Base-by-base conservation (phyloP, 2,329 filamentous ascomycete species). In the Botrytis deweyae region DNA sequence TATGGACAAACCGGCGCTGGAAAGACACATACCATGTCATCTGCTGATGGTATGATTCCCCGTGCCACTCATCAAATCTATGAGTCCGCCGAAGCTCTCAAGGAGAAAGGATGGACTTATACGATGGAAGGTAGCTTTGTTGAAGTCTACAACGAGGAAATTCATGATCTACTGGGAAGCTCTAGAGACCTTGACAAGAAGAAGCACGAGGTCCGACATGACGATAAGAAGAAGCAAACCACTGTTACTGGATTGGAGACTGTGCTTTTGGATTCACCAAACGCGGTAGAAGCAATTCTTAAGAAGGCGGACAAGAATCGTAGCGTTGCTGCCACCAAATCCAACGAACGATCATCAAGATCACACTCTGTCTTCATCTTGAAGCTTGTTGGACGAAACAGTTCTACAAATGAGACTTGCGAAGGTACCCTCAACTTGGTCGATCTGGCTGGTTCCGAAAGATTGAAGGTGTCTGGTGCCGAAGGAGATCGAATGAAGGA, bases 1-100 rank as follows among this genome's bases (percentile, higher is more conserved):
- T 99, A 99, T 81, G 96, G 96, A 62, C 96, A 99, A 83, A 99
- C 96, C 0, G 96, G 96, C 5, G 96, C 95, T 29, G 96, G 96
- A 75, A 99, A 99, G 86, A 99, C 96, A 0, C 93, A 92, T 81
- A 98, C 96, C 6, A 99, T 99, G 96, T 97, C 93, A 16, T 92
- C 91, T 0, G 83, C 86, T 2, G 93, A 98, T 78, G 96, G 96
- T 77, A 98, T 99, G 92, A 99, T 99, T 74, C 95, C 96, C 1
- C 89, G 92, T 12, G 95, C 96, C 4, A 96, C 97, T 12, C 89
- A 93, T 77, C 95, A 98, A 85, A 97, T 99, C 76, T 98, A 98
- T 82, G 89, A 93, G 72, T 96, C 94, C 61, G 93, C 97, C 71
- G 92, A 91, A 75, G 88, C 91, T 69, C 86, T 99, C 29, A 91